phyloP scores from a whole-genome alignment of 768 basidiomycete species.

The Pleurotus cornucopiae region DNA sequence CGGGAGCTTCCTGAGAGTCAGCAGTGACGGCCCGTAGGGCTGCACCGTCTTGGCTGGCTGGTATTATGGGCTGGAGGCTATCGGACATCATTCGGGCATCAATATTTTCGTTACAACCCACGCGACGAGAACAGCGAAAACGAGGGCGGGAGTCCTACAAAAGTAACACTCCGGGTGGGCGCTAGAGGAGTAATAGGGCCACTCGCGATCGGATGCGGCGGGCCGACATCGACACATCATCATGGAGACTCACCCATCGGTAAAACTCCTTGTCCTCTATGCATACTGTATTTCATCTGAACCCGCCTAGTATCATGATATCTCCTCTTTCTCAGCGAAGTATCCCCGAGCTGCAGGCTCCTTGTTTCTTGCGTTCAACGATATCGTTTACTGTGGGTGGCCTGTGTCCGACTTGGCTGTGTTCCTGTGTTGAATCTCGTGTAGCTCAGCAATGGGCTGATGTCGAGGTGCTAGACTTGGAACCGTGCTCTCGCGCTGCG shows the following conservation, averaged over 20 bases:
- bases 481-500: constrained; percentile 47
- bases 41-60: constrained; percentile 34
- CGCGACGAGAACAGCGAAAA: too few relatives aligned
- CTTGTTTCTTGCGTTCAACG: constrained; percentile 76
- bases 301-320: constrained; percentile 34
- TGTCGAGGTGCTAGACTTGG: constrained; percentile 29
- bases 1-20: constrained; percentile 33
- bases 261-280: too few relatives aligned
- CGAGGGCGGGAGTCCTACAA: too few relatives aligned
- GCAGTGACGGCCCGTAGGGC: constrained; percentile 18
- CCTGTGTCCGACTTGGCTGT: background rate
- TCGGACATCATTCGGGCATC: constrained; percentile 22
- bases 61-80: constrained; percentile 35
- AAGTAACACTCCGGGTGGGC: too few relatives aligned
- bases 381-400: constrained; percentile 53
- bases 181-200: too few relatives aligned
- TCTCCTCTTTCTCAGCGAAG: constrained; percentile 46
- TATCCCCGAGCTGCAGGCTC: constrained; percentile 60
- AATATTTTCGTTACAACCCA: too few relatives aligned
- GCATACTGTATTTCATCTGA: too few relatives aligned
- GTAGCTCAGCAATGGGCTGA: constrained; percentile 73
- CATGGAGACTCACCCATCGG: too few relatives aligned
- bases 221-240: too few relatives aligned
- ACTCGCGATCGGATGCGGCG: background rate
- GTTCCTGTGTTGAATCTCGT: too few relatives aligned